Percentiles rank a stretch among this genome's conserved stretches.
phyloP scores from a whole-genome alignment of 257 asterid genomes.

The Thymus mandschuricus region DNA sequence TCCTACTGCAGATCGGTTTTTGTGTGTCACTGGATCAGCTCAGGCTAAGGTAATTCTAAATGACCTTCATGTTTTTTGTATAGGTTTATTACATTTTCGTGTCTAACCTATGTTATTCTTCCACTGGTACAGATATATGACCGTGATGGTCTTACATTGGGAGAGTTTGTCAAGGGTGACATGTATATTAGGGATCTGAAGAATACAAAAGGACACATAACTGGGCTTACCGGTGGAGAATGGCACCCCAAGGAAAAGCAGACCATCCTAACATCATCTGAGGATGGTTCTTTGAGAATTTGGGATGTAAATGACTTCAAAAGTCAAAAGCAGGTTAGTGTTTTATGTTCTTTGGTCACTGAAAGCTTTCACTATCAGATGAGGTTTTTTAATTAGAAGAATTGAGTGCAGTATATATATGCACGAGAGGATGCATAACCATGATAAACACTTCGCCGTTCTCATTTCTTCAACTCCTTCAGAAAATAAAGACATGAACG shows the following conservation, averaged over 20 bases:
- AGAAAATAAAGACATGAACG: not conserved
- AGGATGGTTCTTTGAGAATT: slow-evolving; percentile 91
- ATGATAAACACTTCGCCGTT: not conserved
- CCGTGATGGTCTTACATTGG: slow-evolving; percentile 95
- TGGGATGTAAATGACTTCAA: slow-evolving; percentile 96
- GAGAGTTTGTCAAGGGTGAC: slow-evolving; percentile 93
- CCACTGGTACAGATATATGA: slow-evolving; percentile 72
- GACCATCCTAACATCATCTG: slow-evolving; percentile 89
- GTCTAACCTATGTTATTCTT: slow-evolving; percentile 28
- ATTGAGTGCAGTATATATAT: slow-evolving; percentile 1
- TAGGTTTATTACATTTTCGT: slow-evolving; percentile 15
- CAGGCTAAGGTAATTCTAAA: slow-evolving; percentile 79
- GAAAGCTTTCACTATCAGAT: slow-evolving; percentile 20
- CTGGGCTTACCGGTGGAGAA: slow-evolving; percentile 96
- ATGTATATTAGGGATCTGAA: slow-evolving; percentile 98
- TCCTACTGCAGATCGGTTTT: slow-evolving; percentile 87
- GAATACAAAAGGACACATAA: slow-evolving; percentile 94
- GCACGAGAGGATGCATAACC: not conserved
- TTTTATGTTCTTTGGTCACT: slow-evolving; percentile 26
- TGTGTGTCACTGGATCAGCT: slow-evolving; percentile 98
- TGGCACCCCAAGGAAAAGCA: slow-evolving; percentile 94
- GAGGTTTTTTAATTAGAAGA: slow-evolving; percentile 8
- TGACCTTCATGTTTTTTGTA: slow-evolving; percentile 23
- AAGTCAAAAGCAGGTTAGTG: slow-evolving; percentile 90
- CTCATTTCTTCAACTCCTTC: slow-evolving; percentile 12